A percentile compares a stretch with the other conserved stretches of the same genome.
These are phyloP conservation scores for Lantana camara DNA, from an alignment of 257 asterid genomes.

Conservation along the genomic window DNA sequence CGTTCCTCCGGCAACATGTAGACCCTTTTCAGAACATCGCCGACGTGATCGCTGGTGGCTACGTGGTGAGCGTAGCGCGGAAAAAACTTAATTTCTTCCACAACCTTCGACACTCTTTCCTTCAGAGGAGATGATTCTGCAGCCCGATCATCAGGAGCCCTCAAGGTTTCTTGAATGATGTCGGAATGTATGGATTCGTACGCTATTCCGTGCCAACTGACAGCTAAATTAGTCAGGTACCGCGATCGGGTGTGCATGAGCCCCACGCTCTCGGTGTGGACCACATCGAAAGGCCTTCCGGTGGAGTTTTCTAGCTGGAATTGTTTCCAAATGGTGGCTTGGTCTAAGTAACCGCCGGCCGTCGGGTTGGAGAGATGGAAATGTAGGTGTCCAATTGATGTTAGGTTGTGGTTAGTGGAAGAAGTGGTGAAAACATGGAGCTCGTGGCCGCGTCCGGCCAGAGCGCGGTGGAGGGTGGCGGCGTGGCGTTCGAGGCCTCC, in stretches of 20 bases:
- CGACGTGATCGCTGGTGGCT: conserved; percentile 74
- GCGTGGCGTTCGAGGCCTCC: conserved; percentile 89
- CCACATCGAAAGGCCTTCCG: conserved; percentile 56
- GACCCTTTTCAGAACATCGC: conserved; percentile 69
- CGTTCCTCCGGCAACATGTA: conserved; percentile 76
- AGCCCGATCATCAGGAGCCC: conserved; percentile 31
- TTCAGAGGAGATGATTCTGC: conserved; percentile 32
- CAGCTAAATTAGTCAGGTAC: conserved; percentile 56
- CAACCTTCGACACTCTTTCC: conserved; percentile 48
- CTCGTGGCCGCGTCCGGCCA: conserved; percentile 72
- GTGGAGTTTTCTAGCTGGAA: conserved; percentile 49
- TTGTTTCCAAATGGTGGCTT: conserved; percentile 61
- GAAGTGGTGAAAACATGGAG: conserved; percentile 69
- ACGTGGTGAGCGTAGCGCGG: conserved; percentile 72
- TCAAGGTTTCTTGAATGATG: conserved; percentile 61
- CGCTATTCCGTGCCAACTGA: conserved; percentile 83
- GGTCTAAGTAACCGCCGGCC: conserved; percentile 67
- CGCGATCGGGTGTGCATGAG: conserved; percentile 69
- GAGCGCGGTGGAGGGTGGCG: conserved; percentile 59
- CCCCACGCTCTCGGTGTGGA: conserved; percentile 76
- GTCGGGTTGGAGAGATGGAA: conserved; percentile 69
- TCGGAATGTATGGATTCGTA: conserved; percentile 77
- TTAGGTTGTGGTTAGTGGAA: conserved; percentile 18
- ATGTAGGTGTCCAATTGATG: conserved; percentile 32
- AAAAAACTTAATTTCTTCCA: conserved; percentile 67